Evolutionary conservation across 345 rosid species (phyloP), one percentile per base, ranked within the genome.

Genomic region (Barbarea vulgaris): DNA sequence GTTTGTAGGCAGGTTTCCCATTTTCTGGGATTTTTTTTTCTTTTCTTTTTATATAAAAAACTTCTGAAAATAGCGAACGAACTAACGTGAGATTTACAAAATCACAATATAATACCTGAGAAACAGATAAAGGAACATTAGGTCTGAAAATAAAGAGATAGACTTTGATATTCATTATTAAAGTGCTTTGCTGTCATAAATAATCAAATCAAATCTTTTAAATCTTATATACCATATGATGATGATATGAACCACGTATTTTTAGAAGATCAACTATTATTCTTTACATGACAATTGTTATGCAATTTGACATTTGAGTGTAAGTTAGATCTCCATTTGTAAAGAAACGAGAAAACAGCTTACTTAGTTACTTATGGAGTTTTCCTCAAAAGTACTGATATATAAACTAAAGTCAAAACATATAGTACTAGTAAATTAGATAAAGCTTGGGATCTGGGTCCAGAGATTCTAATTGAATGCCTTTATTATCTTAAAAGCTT

Each of bases 351-450:
- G 31, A 73, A 64, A 37, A 9, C 53, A 9, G 19, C 24, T 56
- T 46, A 56, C 27, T 3, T 21, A 33, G 17, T 56, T 46, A 56
- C 27, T 3, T 21, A 33, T 3, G 58, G 56, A 56, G 60, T 36
- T 25, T 42, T 39, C 53, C 54, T 60, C 14, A 60, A 51, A 68
- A 59, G 37, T 46, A 74, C 6, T 37, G 27, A 12, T 24, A 25
- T 28, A 41, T 33, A 76, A 54, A 24, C 9, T 33, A 55, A 70
- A 70, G 80, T 77, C 66, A 77, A 72, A 72, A 72, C 73, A 66
- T 66, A 65, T 36, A n/a, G 31, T 64, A 27, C 2, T 27, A 55
- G 46, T 24, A 46, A 70, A 54, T 17, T 64, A 64, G 57, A 34
- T 54, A 46, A 56, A 37, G 62, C 28, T 65, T 58, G 73, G 73